Evolutionary conservation across 257 asterid genomes (phyloP), one percentile per base, ranked within the genome.

Genomic region (Ligustrum vulgare): DNA sequence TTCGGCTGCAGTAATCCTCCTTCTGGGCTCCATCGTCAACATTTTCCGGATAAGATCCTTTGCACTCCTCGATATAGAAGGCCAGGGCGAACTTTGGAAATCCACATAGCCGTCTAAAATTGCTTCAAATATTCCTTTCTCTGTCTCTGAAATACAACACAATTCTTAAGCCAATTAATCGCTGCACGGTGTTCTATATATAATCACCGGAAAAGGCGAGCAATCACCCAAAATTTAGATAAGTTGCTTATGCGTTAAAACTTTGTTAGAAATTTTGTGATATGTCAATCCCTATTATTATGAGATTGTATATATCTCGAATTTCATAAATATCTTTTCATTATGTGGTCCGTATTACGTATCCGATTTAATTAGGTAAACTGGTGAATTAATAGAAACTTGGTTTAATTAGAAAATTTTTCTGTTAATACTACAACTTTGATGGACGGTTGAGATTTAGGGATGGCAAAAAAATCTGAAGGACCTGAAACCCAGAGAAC

Each of bases 31-130:
- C 0, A 74, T 12, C 6, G 84, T 82, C 63, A 90, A 67, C 93
- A 88, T 82, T 86, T 76, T 88, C 78, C 25, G 79, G 80, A 88
- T 72, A 9, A 90, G 91, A 85, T 90, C 93, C 84, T 90, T 90
- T n/a, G 96, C 93, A 3, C 77, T 80, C 13, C 6, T 23, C 18
- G 96, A 86, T 79, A 90, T 85, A 32, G 87, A 75, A 80, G 91
- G 93, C 93, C 96, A 90, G 0, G 96, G 96, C 9, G 81, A 23
- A 34, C 76, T 69, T 49, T 87, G 72, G 2, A 90, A 82, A 76
- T 88, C 90, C 12, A 90, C 32, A 8, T 82, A 58, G 1, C 90
- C 91, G 54, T 79, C 69, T 72, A 80, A 25, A 8, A 90, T 85
- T 47, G 87, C 93, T 31, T 84, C 87, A 72, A 84, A 88, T 82